Percentiles rank a stretch among this genome's conserved stretches.
These are phyloP conservation scores for Tanozyma kutaoensis DNA, from an alignment of 805 yeast genomes.

Conservation along the genomic window DNA sequence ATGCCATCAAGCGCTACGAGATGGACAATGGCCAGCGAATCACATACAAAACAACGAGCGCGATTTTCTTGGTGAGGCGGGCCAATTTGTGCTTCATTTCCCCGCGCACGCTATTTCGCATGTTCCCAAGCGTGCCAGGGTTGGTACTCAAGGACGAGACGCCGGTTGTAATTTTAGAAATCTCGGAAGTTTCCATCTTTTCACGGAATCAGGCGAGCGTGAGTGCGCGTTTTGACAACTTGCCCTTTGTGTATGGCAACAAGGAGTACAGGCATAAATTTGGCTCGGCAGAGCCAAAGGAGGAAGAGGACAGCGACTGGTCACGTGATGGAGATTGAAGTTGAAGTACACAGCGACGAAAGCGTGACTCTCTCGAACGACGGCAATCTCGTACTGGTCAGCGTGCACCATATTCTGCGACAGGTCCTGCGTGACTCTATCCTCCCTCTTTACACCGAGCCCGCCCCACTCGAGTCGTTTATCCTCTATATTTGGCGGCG, in stretches of 20 bases:
- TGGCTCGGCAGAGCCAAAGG: neutral
- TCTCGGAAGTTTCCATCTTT: constrained; percentile 16
- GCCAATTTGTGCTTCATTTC: neutral
- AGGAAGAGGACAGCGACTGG: neutral
- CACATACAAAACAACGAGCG: constrained; percentile 8
- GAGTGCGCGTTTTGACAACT: constrained; percentile 8
- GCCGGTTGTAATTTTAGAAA: constrained; percentile 14
- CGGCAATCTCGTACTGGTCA: neutral
- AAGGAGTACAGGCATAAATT: constrained; percentile 3
- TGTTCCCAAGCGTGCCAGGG: neutral
- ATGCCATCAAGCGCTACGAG: constrained; percentile 17
- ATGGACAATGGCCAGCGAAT: constrained; percentile 15
- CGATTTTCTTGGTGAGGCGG: neutral
- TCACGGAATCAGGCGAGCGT: constrained; percentile 17
- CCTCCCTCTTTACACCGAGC: constrained; percentile 1
- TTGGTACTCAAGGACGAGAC: constrained; percentile 1
- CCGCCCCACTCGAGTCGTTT: neutral
- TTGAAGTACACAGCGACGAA: neutral
- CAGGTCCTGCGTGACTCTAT: neutral
- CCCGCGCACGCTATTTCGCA: neutral
- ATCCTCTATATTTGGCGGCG: neutral
- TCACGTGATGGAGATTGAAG: neutral
- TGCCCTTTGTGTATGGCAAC: constrained; percentile 13
- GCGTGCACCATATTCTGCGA: constrained; percentile 1
- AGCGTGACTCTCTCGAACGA: neutral